Percentiles rank a stretch among this genome's conserved stretches.
Conservation (phyloP, 148 eudicot species). For the Drosera capensis region DNA sequence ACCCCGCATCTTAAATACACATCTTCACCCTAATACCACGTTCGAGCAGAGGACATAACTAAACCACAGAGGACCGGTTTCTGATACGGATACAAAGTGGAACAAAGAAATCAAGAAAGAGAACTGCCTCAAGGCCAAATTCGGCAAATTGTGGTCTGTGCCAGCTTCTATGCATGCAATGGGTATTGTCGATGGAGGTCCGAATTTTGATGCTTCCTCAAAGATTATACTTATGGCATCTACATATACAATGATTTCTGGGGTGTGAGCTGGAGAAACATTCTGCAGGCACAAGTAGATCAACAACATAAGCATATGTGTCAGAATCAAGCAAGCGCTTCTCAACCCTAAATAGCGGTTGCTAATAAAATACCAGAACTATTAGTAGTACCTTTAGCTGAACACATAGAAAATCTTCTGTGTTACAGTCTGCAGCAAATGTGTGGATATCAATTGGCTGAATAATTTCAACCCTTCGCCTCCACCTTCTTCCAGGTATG, state of each 20-base stretch:
- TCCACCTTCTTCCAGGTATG: slow-evolving; percentile 89
- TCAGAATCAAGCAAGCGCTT: slow-evolving; percentile 4
- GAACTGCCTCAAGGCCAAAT: slow-evolving; percentile 73
- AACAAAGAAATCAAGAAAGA: slow-evolving; percentile 6
- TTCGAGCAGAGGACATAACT: neutral
- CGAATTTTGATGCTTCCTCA: slow-evolving; percentile 75
- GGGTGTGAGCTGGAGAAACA: slow-evolving; percentile 60
- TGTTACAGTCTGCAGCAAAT: slow-evolving; percentile 74
- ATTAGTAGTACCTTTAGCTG: slow-evolving; percentile 58
- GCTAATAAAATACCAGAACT: neutral
- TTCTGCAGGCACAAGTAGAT: slow-evolving; percentile 45
- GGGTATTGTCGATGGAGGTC: slow-evolving; percentile 56
- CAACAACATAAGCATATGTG: slow-evolving; percentile 3
- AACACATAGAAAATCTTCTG: slow-evolving; percentile 93
- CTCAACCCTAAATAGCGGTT: neutral
- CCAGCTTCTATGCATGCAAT: slow-evolving; percentile 91
- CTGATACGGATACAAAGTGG: slow-evolving; percentile 8
- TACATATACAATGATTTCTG: slow-evolving; percentile 66
- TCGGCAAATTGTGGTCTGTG: slow-evolving; percentile 57
- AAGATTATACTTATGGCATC: slow-evolving; percentile 80
- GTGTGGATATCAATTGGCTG: slow-evolving; percentile 85
- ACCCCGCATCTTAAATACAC: too few species aligned
- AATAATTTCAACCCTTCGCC: slow-evolving; percentile 74
- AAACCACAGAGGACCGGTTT: neutral
- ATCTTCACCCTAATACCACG: neutral